A percentile compares a stretch with the other conserved stretches of the same genome.
Conservation (phyloP, 805 yeast species). For the Pichia exigua region DNA sequence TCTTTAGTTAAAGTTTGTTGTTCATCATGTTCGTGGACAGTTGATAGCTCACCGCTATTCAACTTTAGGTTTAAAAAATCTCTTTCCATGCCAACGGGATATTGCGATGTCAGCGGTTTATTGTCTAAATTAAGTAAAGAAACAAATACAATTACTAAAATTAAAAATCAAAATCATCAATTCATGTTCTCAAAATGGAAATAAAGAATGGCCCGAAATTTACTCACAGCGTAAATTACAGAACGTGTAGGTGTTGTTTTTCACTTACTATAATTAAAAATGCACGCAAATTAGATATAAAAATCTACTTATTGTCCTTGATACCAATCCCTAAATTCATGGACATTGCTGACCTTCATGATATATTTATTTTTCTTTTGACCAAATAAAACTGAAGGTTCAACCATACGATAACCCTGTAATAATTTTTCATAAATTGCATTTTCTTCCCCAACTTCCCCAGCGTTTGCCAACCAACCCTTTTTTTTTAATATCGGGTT, state of each 20-base stretch:
- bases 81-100: background rate
- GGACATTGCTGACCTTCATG: constrained; percentile 13
- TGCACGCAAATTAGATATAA: too few relatives aligned
- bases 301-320: background rate
- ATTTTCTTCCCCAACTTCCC: constrained; percentile 18
- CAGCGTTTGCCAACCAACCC: constrained; percentile 12
- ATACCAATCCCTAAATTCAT: constrained; percentile 13
- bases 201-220: background rate
- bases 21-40: constrained; percentile 19
- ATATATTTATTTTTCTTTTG: constrained; percentile 16
- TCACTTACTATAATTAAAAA: too few relatives aligned
- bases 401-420: constrained; percentile 27
- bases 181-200: background rate
- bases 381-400: constrained; percentile 22
- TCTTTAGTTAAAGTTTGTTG: constrained; percentile 20
- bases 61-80: background rate
- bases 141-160: background rate
- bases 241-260: background rate
- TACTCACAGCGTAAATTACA: background rate
- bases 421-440: constrained; percentile 21
- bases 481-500: constrained; percentile 20
- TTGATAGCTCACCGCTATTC: constrained; percentile 13
- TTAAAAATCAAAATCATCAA: background rate
- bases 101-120: background rate
- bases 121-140: too few relatives aligned